These are phyloP conservation scores for Cercospora janseana DNA, from an alignment of 2,329 filamentous ascomycete species.

Conservation along the genomic window DNA sequence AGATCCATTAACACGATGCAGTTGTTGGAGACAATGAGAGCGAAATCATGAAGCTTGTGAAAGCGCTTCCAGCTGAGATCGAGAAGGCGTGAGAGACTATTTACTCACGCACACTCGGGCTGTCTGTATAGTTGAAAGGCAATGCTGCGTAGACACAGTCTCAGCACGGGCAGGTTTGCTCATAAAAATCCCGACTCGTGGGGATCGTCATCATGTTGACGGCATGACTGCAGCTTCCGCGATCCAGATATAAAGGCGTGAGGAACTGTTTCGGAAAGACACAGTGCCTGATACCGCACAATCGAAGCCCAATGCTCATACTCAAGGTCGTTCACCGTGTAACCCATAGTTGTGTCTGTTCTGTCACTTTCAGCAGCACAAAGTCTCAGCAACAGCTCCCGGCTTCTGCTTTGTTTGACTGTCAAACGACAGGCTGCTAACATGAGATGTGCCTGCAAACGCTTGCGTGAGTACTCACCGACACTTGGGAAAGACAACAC, in stretches of 20 bases:
- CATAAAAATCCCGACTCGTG: not conserved
- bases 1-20: conserved; percentile 30
- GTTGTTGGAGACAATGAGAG: conserved; percentile 76
- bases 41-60: conserved; percentile 80
- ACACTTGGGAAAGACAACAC: no score
- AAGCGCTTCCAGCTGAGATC: conserved; percentile 52
- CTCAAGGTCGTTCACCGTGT: not conserved
- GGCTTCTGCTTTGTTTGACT: no score
- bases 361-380: conserved; percentile 4
- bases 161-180: not conserved
- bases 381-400: no score
- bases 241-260: conserved; percentile 15
- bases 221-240: not conserved
- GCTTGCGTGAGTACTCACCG: no score
- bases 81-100: conserved; percentile 18
- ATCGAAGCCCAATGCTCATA: not conserved
- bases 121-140: not conserved
- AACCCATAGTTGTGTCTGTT: no score
- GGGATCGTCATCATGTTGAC: not conserved
- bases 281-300: conserved; percentile 15
- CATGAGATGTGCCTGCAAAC: conserved; percentile 13
- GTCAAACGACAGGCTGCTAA: no score
- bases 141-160: not conserved
- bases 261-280: conserved; percentile 18
- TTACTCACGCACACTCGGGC: not conserved